A percentile compares a stretch with the other conserved stretches of the same genome.
Conservation (phyloP, 164 flowering plant species). For the Magnolia changhungtana region DNA sequence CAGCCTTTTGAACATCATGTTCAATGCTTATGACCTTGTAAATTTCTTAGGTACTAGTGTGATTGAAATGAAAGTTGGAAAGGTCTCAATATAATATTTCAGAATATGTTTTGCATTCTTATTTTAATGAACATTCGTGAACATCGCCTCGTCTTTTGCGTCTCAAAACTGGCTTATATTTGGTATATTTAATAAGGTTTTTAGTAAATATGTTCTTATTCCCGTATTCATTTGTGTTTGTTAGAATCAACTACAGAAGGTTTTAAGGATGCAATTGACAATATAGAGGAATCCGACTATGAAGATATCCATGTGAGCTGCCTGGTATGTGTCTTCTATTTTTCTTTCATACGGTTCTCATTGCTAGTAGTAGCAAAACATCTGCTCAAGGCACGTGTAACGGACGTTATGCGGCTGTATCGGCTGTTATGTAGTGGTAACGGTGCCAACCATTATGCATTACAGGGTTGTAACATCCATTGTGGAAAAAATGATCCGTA, state of each 20-base stretch:
- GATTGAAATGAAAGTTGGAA: neutral
- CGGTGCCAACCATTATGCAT: too few species aligned
- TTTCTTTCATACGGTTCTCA: neutral
- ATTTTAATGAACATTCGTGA: too few species aligned
- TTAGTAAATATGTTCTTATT: neutral
- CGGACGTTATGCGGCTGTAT: too few species aligned
- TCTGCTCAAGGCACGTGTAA: too few species aligned
- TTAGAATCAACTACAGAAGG: conserved; percentile 30
- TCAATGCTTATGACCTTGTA: neutral
- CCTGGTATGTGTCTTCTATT: conserved; percentile 32
- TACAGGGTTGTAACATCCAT: too few species aligned
- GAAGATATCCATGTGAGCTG: conserved; percentile 32
- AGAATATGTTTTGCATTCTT: too few species aligned
- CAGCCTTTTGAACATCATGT: neutral
- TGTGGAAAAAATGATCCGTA: too few species aligned
- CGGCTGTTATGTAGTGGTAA: too few species aligned
- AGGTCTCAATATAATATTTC: neutral
- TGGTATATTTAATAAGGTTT: too few species aligned
- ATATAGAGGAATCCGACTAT: conserved; percentile 28
- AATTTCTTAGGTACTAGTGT: neutral
- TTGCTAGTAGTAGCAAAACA: neutral
- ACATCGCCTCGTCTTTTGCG: neutral
- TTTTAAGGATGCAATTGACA: conserved; percentile 23
- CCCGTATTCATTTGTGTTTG: conserved; percentile 5
- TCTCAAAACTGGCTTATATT: neutral